Evolutionary conservation across 2,329 filamentous ascomycete genomes (phyloP).

Genomic region (Alternaria hordeiaustralica): DNA sequence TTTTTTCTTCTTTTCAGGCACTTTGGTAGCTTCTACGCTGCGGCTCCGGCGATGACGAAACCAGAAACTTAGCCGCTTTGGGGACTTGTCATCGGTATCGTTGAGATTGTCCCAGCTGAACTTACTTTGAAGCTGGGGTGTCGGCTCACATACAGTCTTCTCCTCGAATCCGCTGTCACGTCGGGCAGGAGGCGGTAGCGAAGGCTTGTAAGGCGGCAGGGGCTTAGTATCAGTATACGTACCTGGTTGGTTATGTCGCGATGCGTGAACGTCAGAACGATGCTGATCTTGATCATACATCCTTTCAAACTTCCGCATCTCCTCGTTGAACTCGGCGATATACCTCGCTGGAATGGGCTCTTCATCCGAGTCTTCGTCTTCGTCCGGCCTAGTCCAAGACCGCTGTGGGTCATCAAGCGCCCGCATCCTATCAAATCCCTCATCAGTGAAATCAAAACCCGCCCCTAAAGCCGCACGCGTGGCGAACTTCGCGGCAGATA

Average conservation of each 20-base stretch:
- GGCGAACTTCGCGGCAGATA: conserved; percentile 16
- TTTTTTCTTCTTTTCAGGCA: background rate
- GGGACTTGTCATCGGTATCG: background rate
- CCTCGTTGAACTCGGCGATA: conserved; percentile 20
- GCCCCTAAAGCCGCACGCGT: conserved; percentile 19
- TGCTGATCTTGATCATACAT: background rate
- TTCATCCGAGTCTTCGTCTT: background rate
- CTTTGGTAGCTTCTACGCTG: background rate
- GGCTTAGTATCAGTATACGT: background rate
- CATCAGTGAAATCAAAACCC: conserved; percentile 15
- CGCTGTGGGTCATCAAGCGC: background rate
- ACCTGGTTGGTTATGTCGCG: background rate
- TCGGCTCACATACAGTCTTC: background rate
- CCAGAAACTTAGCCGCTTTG: background rate
- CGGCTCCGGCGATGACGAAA: background rate
- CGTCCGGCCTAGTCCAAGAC: background rate
- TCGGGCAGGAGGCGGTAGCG: background rate
- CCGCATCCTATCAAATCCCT: background rate
- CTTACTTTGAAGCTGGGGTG: background rate
- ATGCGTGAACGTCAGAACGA: background rate
- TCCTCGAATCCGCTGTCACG: background rate
- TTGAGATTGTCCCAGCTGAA: background rate
- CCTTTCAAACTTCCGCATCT: conserved; percentile 19
- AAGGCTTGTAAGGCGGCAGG: background rate
- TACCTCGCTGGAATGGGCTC: conserved; percentile 17